Evolutionary conservation across 129 eudicot genomes (phyloP), one percentile per base, ranked within the genome.

Genomic region (Flaveria linearis): DNA sequence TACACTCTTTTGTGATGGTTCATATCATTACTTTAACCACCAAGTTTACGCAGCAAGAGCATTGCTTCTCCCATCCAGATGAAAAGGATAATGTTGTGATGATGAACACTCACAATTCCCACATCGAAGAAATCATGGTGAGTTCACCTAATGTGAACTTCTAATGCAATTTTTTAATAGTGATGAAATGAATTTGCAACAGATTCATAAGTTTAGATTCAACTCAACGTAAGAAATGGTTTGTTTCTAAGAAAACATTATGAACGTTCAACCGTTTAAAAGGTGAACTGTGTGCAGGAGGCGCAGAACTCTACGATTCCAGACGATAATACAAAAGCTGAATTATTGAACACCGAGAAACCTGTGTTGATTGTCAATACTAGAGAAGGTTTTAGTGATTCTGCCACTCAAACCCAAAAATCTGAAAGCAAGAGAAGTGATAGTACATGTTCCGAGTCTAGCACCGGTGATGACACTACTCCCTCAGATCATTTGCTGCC

Each of bases 371-470:
- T n/a, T 25, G 66, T 56, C n/a, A 22, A 5, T 68, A 20, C 4
- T 2, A 56, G 71, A 74, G 76, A 14, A 17, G 64, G 68, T 22
- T 55, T 18, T 15, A 67, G 26, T 74, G 46, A 80, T 60, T 73
- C 61, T 18, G 17, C 45, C 30, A 41, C 58, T 18, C 25, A 55
- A 64, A 13, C 52, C 49, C 12, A 52, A 41, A 47, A 51, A 22
- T 52, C 71, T 45, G 50, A 18, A 53, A 80, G 26, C 41, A 80
- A 73, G 43, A 68, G 75, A 73, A 73, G 79, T 57, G 36, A 73
- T 7, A 80, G 84, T 20, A 42, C 84, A 68, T 0, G 33, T 50
- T 80, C 80, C 1, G 84, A 80, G 12, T 80, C 84, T 46, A 74
- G 76, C 71, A 67, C 74, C 15, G 80, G 71, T 10, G 80, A 80